A percentile compares a stretch with the other conserved stretches of the same genome.
These are phyloP conservation scores for Wickerhamomyces bovis DNA, from an alignment of 805 yeast species.

Conservation along the genomic window DNA sequence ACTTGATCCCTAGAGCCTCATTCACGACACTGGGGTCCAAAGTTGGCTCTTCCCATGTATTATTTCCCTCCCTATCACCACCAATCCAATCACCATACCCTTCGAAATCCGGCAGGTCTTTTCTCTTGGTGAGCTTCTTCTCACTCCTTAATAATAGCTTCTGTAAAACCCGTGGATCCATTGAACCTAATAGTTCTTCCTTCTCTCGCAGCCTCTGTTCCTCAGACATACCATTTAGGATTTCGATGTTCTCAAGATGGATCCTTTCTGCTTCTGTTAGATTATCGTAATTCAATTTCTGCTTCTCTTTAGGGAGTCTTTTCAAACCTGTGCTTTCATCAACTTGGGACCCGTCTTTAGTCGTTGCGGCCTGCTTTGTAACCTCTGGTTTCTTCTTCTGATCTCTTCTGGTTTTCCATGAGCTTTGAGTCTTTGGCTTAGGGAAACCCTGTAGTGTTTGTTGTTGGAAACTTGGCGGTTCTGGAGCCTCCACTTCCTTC, in stretches of 20 bases:
- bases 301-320: constrained; percentile 87
- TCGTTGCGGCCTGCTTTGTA: constrained; percentile 87
- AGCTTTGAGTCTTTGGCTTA: constrained; percentile 77
- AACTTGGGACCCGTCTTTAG: constrained; percentile 78
- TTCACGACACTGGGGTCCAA: constrained; percentile 15
- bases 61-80: constrained; percentile 19
- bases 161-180: constrained; percentile 65
- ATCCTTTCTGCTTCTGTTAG: constrained; percentile 66
- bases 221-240: constrained; percentile 53
- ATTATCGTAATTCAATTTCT: constrained; percentile 38
- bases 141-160: constrained; percentile 53
- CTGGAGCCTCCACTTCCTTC: constrained; percentile 88
- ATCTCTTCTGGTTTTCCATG: constrained; percentile 61
- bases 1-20: constrained; percentile 14
- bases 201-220: constrained; percentile 61
- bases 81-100: constrained; percentile 28
- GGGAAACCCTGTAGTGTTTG: constrained; percentile 80
- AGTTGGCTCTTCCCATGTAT: constrained; percentile 18
- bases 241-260: constrained; percentile 66
- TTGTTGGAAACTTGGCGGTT: constrained; percentile 84
- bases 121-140: constrained; percentile 27
- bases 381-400: constrained; percentile 92
- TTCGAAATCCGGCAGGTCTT: constrained; percentile 14
- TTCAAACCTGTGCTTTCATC: constrained; percentile 71
- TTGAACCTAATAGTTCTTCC: constrained; percentile 55